phyloP scores from a whole-genome alignment of 495 filamentous ascomycete species.

The Daldinia concentrica region DNA sequence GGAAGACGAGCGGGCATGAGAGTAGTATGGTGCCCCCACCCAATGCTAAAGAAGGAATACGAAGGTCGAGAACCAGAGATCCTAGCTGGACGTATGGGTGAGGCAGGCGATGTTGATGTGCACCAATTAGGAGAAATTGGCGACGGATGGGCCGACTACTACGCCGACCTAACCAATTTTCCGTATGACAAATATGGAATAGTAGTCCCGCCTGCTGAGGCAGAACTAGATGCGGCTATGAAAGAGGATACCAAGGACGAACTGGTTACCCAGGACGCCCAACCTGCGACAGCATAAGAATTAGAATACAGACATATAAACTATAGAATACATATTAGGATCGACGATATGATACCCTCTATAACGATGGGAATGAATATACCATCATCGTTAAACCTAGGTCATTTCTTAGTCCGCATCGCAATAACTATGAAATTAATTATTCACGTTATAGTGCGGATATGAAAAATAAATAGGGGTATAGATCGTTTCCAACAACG shows the following conservation, averaged over 20 bases:
- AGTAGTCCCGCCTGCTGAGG: constrained; percentile 50
- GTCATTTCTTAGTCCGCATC: not conserved
- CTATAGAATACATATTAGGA: not conserved
- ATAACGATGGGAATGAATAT: not conserved
- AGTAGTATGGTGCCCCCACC: constrained; percentile 92
- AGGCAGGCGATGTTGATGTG: constrained; percentile 62
- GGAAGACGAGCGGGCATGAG: constrained; percentile 93
- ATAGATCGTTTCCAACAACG: not conserved
- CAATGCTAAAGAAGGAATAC: constrained; percentile 78
- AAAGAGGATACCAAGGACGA: constrained; percentile 33
- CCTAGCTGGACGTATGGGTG: constrained; percentile 80
- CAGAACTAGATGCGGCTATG: constrained; percentile 52
- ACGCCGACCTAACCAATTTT: constrained; percentile 71
- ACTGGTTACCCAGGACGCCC: constrained; percentile 31
- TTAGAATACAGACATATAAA: not conserved
- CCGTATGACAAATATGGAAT: constrained; percentile 80
- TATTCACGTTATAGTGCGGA: not conserved
- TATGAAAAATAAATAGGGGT: not conserved
- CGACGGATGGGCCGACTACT: constrained; percentile 78
- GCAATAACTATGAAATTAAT: not conserved
- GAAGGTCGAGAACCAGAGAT: constrained; percentile 80
- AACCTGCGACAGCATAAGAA: constrained; percentile 10
- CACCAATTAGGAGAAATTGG: constrained; percentile 66
- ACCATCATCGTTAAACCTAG: not conserved
- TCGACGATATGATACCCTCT: not conserved